Evolutionary conservation across 1,284 basidiomycete genomes (phyloP).

Genomic region (Pyrrhoderma lamaoense): DNA sequence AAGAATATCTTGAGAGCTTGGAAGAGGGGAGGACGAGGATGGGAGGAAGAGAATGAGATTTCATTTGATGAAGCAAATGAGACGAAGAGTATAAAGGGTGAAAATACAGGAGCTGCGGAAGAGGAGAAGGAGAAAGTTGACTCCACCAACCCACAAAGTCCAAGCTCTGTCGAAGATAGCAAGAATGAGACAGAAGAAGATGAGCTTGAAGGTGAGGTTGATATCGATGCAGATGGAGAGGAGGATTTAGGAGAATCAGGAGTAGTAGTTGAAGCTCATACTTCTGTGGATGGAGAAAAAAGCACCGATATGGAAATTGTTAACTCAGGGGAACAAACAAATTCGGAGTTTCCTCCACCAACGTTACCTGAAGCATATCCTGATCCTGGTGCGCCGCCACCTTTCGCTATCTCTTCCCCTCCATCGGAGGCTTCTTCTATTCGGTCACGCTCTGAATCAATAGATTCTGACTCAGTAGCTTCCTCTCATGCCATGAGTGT

Average conservation of each 20-base stretch:
- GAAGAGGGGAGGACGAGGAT: conserved; percentile 3
- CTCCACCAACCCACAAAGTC: neutral
- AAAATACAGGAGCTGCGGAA: neutral
- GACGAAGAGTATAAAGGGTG: neutral
- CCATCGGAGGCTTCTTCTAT: neutral
- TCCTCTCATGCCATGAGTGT: conserved; percentile 7
- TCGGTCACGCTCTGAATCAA: conserved; percentile 1
- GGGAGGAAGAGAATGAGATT: neutral
- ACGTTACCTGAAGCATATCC: conserved; percentile 2
- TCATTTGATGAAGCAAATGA: neutral
- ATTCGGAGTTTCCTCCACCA: neutral
- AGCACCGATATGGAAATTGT: neutral
- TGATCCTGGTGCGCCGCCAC: conserved; percentile 14
- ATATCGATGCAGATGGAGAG: conserved; percentile 2
- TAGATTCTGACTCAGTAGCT: conserved; percentile 7
- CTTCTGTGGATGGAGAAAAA: neutral
- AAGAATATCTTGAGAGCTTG: conserved; percentile 4
- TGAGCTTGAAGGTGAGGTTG: neutral
- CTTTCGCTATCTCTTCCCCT: conserved; percentile 9
- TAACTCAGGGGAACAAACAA: neutral
- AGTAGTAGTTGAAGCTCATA: neutral
- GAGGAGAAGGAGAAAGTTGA: neutral
- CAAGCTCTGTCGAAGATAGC: conserved; percentile 4
- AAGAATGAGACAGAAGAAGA: conserved; percentile 10
- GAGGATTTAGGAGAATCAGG: neutral